Base-by-base conservation (phyloP, 345 rosid species). In the Brassica juncea region DNA sequence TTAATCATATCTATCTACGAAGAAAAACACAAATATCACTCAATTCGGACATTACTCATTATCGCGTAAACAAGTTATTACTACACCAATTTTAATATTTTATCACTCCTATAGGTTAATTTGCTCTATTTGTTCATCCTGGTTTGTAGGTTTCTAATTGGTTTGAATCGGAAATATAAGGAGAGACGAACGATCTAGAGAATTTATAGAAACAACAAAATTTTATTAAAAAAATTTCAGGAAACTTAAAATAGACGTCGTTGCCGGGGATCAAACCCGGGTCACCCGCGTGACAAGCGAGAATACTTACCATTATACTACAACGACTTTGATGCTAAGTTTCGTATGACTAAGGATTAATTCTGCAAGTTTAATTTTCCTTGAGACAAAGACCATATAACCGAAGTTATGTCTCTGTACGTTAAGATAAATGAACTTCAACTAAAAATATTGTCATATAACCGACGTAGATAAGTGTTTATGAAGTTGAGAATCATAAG, bases 261-360 rank as follows among this genome's bases (percentile, higher is more conserved):
- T 85, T 89, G 93, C 93, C 92, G 93, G 91, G 90, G 87, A 89
- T 87, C 94, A 90, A 91, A 88, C 91, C 89, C 93, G 91, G 93
- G 94, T 89, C 92, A 73, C 88, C 90, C 92, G 90, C 84, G 92
- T 88, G 92, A 90, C 88, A 87, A 89, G 86, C 91, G 86, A 88
- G 83, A 86, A 89, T n/a, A 52, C 57, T 52, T 86, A 88, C 93
- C 93, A 92, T 93, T 84, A 90, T 88, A 92, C 91, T 87, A 90
- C 94, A 88, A 90, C 92, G 88, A 89, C 92, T 16, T 23, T 52
- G 57, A n/a, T 52, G 57, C 8, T 52, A 5, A 4, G 3, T 12
- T 47, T 10, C 4, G 49, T 42, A 42, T 11, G 10, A 37, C 31
- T 28, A 28, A 28, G 0, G 4, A 28, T 28, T 28, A 28, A 28